These are phyloP conservation scores for Dryas drummondii DNA, from an alignment of 306 rosid genomes.

Conservation along the genomic window DNA sequence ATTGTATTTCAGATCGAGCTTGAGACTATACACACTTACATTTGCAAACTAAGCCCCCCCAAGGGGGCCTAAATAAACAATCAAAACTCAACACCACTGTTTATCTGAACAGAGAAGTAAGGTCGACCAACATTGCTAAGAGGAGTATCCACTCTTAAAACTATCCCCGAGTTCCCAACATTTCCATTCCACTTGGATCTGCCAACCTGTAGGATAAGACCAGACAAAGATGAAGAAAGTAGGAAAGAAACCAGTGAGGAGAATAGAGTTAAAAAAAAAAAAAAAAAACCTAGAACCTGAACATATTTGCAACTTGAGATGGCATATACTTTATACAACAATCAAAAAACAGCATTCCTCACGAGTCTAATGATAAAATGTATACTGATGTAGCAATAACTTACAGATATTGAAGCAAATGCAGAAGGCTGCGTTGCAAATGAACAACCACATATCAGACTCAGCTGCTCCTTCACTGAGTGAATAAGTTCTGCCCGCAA, in stretches of 20 bases:
- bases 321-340: too few species aligned
- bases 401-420: slow-evolving; percentile 86
- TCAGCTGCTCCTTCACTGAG: slow-evolving; percentile 75
- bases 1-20: slow-evolving; percentile 11
- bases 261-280: background rate
- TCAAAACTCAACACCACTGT: slow-evolving; percentile 86
- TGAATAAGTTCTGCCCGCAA: slow-evolving; percentile 81
- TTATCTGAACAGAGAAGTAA: slow-evolving; percentile 78
- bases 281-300: background rate
- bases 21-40: slow-evolving; percentile 59
- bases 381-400: slow-evolving; percentile 31
- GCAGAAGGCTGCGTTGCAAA: slow-evolving; percentile 75
- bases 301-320: background rate
- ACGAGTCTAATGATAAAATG: background rate
- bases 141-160: slow-evolving; percentile 75
- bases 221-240: background rate
- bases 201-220: slow-evolving; percentile 62
- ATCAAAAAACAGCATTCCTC: too few species aligned
- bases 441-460: slow-evolving; percentile 75
- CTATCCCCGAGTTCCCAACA: slow-evolving; percentile 81
- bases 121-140: slow-evolving; percentile 68
- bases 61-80: slow-evolving; percentile 11
- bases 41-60: slow-evolving; percentile 16
- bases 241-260: background rate
- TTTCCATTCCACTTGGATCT: slow-evolving; percentile 98